Conservation (phyloP, 345 rosid genomes). For the Rhodamnia rubescens region DNA sequence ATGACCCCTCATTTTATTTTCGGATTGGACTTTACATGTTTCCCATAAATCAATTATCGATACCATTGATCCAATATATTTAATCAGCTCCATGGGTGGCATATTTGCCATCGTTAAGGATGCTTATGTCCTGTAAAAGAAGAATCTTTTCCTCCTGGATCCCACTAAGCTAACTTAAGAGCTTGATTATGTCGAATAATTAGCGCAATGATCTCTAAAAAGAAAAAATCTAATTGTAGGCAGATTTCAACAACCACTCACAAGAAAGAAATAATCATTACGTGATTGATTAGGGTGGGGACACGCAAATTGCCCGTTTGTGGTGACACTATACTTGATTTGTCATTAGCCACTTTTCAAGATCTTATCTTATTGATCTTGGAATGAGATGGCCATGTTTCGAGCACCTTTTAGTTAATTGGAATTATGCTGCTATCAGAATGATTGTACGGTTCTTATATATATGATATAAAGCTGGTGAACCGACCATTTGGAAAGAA, state of each 20-base stretch:
- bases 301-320: background rate
- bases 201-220: background rate
- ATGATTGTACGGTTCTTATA: background rate
- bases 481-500: background rate
- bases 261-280: background rate
- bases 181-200: background rate
- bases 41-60: background rate
- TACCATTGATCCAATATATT: background rate
- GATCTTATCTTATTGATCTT: background rate
- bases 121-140: constrained; percentile 1
- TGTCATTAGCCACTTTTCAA: background rate
- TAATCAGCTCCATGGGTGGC: background rate
- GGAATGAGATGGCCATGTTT: background rate
- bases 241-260: background rate
- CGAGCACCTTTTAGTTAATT: background rate
- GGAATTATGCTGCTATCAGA: background rate
- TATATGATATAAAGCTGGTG: background rate
- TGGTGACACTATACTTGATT: background rate
- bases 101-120: constrained; percentile 23
- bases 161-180: constrained; percentile 8
- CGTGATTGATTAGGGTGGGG: background rate
- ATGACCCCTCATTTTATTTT: background rate
- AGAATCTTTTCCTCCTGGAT: constrained; percentile 4
- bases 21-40: background rate
- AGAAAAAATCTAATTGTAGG: background rate